phyloP scores from a whole-genome alignment of 2,329 filamentous ascomycete genomes.

The Tolypocladium album region DNA sequence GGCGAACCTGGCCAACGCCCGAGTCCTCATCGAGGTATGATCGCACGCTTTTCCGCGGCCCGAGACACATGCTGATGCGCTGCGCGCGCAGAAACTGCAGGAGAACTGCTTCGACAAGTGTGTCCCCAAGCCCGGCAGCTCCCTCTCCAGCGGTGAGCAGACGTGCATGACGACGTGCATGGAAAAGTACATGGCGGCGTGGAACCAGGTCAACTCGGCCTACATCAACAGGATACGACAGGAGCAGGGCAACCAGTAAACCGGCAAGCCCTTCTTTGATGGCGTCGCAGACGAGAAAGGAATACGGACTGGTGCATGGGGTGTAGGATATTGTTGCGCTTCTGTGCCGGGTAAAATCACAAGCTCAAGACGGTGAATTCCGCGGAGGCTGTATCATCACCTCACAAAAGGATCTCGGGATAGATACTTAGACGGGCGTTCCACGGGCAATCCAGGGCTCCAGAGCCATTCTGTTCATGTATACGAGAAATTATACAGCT shows the following conservation, averaged over 20 bases:
- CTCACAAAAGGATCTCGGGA: not conserved
- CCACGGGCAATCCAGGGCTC: not conserved
- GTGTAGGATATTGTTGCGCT: not conserved
- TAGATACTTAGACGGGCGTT: not conserved
- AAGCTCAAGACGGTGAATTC: not conserved
- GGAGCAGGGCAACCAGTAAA: slow-evolving; percentile 30
- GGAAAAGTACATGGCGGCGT: slow-evolving; percentile 75
- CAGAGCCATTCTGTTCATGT: not conserved
- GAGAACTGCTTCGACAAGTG: slow-evolving; percentile 74
- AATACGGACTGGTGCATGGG: not conserved
- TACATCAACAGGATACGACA: slow-evolving; percentile 56
- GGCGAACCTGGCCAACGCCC: slow-evolving; percentile 57
- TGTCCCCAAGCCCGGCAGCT: slow-evolving; percentile 56
- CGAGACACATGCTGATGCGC: not conserved
- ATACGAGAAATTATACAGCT: not conserved
- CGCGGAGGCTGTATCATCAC: not conserved
- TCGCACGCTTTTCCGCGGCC: not conserved
- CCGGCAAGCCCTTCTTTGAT: not conserved
- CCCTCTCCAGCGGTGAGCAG: slow-evolving; percentile 56
- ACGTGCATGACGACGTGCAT: slow-evolving; percentile 66
- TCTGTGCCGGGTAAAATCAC: not conserved
- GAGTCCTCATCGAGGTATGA: slow-evolving; percentile 55
- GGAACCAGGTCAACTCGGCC: slow-evolving; percentile 62
- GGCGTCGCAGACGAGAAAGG: not conserved
- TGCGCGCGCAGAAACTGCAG: slow-evolving; percentile 56